Conservation (phyloP, 345 rosid genomes). For the Aquilaria sinensis region DNA sequence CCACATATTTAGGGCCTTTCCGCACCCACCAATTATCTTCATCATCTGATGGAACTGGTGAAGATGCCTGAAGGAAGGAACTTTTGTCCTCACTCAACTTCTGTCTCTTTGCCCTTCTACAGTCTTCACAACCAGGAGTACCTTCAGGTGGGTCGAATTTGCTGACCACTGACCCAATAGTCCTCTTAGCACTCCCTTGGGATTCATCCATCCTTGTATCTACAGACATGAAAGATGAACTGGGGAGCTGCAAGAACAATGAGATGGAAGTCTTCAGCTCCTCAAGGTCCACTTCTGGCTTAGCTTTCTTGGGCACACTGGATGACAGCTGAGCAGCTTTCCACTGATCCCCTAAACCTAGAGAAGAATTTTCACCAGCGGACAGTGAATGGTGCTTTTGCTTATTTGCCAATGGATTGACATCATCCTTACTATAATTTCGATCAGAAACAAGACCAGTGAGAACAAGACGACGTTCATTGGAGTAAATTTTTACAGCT, state of each 20-base stretch:
- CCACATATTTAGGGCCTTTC: slow-evolving; percentile 58
- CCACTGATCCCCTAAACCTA: slow-evolving; percentile 33
- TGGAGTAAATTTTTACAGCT: slow-evolving; percentile 60
- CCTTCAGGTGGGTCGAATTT: slow-evolving; percentile 47
- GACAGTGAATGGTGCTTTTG: slow-evolving; percentile 26
- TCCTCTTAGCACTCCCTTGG: slow-evolving; percentile 61
- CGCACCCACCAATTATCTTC: slow-evolving; percentile 95
- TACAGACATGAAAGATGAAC: slow-evolving; percentile 30
- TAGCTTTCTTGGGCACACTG: slow-evolving; percentile 30
- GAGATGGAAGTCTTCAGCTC: slow-evolving; percentile 69
- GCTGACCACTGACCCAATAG: slow-evolving; percentile 39
- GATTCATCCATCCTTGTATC: slow-evolving; percentile 52
- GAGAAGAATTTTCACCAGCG: slow-evolving; percentile 22
- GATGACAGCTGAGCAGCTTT: slow-evolving; percentile 29
- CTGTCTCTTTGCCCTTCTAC: slow-evolving; percentile 62
- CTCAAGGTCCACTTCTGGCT: slow-evolving; percentile 36
- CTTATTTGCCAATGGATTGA: slow-evolving; percentile 27
- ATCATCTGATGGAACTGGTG: slow-evolving; percentile 69
- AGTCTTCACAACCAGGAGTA: slow-evolving; percentile 90
- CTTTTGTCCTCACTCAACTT: slow-evolving; percentile 63
- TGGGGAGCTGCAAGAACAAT: slow-evolving; percentile 62
- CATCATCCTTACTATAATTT: slow-evolving; percentile 18
- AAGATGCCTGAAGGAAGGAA: slow-evolving; percentile 50
- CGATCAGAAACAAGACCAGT: slow-evolving; percentile 37
- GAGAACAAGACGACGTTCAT: slow-evolving; percentile 80